Evolutionary conservation across 768 basidiomycete genomes (phyloP), one percentile per base, ranked within the genome.

Genomic region (Boletus vinaceobasis): DNA sequence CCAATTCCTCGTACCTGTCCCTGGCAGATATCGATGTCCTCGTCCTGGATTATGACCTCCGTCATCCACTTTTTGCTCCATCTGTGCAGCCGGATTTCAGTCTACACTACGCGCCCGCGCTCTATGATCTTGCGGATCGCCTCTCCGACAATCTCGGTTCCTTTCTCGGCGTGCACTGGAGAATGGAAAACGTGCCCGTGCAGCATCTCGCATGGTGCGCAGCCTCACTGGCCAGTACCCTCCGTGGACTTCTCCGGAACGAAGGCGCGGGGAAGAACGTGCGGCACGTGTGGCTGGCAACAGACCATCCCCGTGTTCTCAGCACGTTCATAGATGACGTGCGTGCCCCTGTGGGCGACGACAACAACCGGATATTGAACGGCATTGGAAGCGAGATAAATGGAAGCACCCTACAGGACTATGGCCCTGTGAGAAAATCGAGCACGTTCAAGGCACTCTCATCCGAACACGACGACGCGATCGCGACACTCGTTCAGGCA

Each of bases 91-190:
- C 23, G 7, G 8, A 21, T 0, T 23, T 66, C 29, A 44, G 50
- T 27, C 71, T 82, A 33, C 67, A 74, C 37, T 85, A 85, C 61
- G 73, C 84, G 4, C 60, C 69, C 0, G 60, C 43, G 1, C 76
- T 84, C 49, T 66, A 71, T 36, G 65, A 68, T 10, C 71, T 84
- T 9, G 80, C 79, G 0, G 58, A 63, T 8, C 60, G 58, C 32
- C 62, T 84, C 43, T 60, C 70, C 0, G 63, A 68, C 0, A 71
- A 74, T 19, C 52, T 72, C 0, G 60, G 60, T 1, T 74, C 78
- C 0, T 84, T 79, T 63, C 60, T 79, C 5, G 77, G 74, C 0
- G 75, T 86, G 8, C 80, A 84, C 59, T 86, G 82, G 83, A 70
- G 79, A 21, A 80, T 80, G 74, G 82, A 84, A 57, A 78, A 73